Base-by-base conservation (phyloP, 768 basidiomycete species). In the Russula abietina region DNA sequence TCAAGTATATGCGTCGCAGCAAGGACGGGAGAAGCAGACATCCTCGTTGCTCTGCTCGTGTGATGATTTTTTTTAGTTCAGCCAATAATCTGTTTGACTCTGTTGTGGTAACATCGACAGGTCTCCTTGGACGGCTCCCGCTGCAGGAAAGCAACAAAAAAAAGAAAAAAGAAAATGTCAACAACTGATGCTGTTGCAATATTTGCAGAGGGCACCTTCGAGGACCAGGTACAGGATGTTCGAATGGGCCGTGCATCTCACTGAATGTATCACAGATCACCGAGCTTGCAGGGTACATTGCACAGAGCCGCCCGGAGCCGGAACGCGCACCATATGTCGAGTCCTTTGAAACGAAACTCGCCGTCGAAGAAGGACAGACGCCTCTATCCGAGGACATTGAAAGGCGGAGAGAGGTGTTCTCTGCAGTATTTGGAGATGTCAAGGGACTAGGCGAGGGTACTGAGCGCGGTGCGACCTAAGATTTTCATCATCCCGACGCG, bases 131-230 rank as follows among this genome's bases (percentile, higher is more conserved):
- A 38, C 24, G 7, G 14, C 53, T 11, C 11, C 16, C 10, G 14
- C 53, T n/a, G n/a, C n/a, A n/a, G n/a, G 7, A 36, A 12, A 11
- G 41, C 6, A 30, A n/a, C n/a, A n/a, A n/a, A n/a, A n/a, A n/a
- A n/a, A n/a, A 43, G 8, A 30, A 14, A 30, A 32, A 32, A 50
- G n/a, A 58, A 52, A 57, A 91, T 91, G 88, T 75, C 83, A 61
- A 74, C 72, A 67, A 78, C 87, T 68, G 91, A 92, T 76, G 88
- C 89, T 45, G 79, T 93, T 60, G 85, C 91, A 62, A 84, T 93
- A 67, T 93, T 91, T 71, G 85, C 88, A 22, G 91, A 94, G 75
- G 91, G 91, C 56, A 92, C 91, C 1, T 93, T 89, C 69, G 86
- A 88, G 72, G 91, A 94, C 73, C 89, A 92, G 83, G 90, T 55